A percentile compares a stretch with the other conserved stretches of the same genome.
Conservation (phyloP, 805 yeast genomes). For the Starmerella scarabaei region DNA sequence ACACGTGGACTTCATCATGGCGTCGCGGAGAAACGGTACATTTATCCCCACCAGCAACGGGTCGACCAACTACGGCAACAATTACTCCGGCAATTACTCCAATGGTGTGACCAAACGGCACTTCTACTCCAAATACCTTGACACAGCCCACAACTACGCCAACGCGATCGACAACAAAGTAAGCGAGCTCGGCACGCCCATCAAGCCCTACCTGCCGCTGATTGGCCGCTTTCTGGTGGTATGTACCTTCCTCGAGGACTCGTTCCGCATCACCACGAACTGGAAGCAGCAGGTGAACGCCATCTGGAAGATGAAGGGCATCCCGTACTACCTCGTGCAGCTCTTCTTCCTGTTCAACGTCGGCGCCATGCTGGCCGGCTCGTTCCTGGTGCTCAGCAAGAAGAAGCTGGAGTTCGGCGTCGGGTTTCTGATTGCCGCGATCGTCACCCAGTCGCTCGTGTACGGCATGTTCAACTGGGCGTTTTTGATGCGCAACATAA, state of each 20-base stretch:
- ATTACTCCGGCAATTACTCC: neutral
- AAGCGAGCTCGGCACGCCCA: constrained; percentile 26
- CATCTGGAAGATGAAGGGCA: constrained; percentile 63
- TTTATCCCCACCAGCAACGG: neutral
- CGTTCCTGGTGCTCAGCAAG: constrained; percentile 57
- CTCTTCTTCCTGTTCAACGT: constrained; percentile 54
- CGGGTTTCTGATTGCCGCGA: constrained; percentile 52
- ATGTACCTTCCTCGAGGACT: constrained; percentile 86
- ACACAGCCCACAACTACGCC: constrained; percentile 16
- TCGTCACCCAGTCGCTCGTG: constrained; percentile 69
- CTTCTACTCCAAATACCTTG: constrained; percentile 7
- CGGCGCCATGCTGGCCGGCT: constrained; percentile 55
- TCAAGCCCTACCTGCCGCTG: constrained; percentile 49
- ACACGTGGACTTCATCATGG: too few relatives aligned
- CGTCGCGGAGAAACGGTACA: neutral
- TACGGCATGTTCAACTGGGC: constrained; percentile 76
- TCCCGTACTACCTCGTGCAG: constrained; percentile 66
- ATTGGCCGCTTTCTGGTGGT: constrained; percentile 84
- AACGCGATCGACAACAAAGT: constrained; percentile 25
- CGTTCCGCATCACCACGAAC: constrained; percentile 68
- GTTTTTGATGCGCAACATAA: constrained; percentile 74
- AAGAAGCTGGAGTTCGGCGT: constrained; percentile 61
- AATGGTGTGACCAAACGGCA: neutral
- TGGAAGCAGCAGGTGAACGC: constrained; percentile 87
- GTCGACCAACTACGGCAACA: neutral